These are phyloP conservation scores for Aureobasidium sp. DNA, from an alignment of 2,329 filamentous ascomycete genomes.

Conservation along the genomic window DNA sequence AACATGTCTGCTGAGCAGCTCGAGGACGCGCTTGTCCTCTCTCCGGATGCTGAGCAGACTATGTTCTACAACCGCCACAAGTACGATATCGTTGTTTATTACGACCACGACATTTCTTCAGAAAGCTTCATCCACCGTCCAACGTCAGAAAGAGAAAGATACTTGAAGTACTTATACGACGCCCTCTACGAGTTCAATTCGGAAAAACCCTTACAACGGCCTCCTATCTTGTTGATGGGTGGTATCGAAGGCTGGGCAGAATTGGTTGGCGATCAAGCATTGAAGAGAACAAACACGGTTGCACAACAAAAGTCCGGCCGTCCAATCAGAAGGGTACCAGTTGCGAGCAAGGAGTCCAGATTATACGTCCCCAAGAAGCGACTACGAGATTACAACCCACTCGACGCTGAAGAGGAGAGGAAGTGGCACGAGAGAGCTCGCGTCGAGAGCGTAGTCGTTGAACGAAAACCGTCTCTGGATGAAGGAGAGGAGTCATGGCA, in stretches of 20 bases:
- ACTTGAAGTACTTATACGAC: conserved; percentile 67
- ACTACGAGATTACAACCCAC: conserved; percentile 57
- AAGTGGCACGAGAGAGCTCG: conserved; percentile 73
- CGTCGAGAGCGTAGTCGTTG: conserved; percentile 52
- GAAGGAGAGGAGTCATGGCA: conserved; percentile 26
- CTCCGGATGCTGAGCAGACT: conserved; percentile 64
- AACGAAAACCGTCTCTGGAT: conserved; percentile 26
- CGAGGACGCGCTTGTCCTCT: conserved; percentile 62
- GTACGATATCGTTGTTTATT: conserved; percentile 85
- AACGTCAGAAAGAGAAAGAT: conserved; percentile 34
- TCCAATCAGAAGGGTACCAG: conserved; percentile 46
- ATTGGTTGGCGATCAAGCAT: conserved; percentile 64
- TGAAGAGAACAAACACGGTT: conserved; percentile 51
- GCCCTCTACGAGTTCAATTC: conserved; percentile 80
- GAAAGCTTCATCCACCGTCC: conserved; percentile 49
- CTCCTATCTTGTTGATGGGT: conserved; percentile 71
- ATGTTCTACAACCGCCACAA: conserved; percentile 66
- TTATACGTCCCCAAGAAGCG: conserved; percentile 50
- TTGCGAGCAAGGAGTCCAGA: conserved; percentile 37
- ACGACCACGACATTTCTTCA: conserved; percentile 64
- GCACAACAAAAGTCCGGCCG: conserved; percentile 42
- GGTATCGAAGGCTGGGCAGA: conserved; percentile 83
- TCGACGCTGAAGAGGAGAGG: conserved; percentile 73
- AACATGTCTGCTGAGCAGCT: conserved; percentile 59
- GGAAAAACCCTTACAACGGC: conserved; percentile 62